These are phyloP conservation scores for Ramalina intermedia DNA, from an alignment of 495 filamentous ascomycete species.

Conservation along the genomic window DNA sequence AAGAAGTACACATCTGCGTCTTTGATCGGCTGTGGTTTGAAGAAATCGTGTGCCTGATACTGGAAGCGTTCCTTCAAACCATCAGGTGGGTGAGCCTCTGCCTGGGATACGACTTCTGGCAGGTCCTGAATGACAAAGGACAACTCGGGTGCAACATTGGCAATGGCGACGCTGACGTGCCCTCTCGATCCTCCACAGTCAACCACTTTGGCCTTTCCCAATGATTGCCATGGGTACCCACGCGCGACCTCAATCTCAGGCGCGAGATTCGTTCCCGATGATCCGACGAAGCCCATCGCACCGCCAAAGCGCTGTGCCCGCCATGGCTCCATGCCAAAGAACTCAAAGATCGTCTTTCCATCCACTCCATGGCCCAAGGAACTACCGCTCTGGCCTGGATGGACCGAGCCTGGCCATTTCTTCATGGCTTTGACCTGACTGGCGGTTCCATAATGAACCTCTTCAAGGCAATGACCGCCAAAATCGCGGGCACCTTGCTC, in stretches of 20 bases:
- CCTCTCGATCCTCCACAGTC: slow-evolving; percentile 1
- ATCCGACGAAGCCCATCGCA: not conserved
- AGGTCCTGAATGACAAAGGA: slow-evolving; percentile 2
- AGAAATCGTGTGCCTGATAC: slow-evolving; percentile 21
- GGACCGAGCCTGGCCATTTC: not conserved
- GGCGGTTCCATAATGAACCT: not conserved
- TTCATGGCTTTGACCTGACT: not conserved
- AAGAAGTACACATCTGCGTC: slow-evolving; percentile 39
- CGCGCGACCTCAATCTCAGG: not conserved
- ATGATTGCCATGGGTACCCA: not conserved
- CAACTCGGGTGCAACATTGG: not conserved
- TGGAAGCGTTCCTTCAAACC: not conserved
- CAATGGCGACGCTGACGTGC: not conserved
- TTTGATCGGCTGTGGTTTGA: slow-evolving; percentile 30
- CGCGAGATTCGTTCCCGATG: not conserved
- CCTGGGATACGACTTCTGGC: not conserved
- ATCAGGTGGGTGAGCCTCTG: not conserved
- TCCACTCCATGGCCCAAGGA: not conserved
- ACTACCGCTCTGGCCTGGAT: not conserved
- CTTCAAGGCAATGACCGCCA: not conserved
- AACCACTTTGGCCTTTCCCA: not conserved
- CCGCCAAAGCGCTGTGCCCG: not conserved
- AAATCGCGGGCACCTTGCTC: not conserved
- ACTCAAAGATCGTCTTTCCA: not conserved
- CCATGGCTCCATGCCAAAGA: not conserved